Conservation (phyloP, 495 filamentous ascomycete genomes). For the Podospora tetraspora region DNA sequence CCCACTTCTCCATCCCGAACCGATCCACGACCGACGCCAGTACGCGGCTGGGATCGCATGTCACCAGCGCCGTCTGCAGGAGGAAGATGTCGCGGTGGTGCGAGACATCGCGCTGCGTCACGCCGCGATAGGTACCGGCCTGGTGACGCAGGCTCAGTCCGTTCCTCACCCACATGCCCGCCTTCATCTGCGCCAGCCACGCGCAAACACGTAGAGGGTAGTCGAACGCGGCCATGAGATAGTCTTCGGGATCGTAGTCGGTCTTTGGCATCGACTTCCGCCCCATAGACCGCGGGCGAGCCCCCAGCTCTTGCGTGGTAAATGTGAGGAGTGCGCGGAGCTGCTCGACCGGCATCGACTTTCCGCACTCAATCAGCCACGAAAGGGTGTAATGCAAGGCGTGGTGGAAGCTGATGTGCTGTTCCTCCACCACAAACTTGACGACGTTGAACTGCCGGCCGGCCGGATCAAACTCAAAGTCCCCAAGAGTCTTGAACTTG, state of each 20-base stretch:
- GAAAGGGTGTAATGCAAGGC: slow-evolving; percentile 95
- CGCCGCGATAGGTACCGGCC: slow-evolving; percentile 83
- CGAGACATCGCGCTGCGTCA: slow-evolving; percentile 79
- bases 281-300: slow-evolving; percentile 52
- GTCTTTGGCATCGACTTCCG: slow-evolving; percentile 46
- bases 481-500: slow-evolving; percentile 67
- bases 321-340: slow-evolving; percentile 62
- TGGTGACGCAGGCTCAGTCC: slow-evolving; percentile 93
- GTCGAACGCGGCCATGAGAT: slow-evolving; percentile 84
- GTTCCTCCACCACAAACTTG: slow-evolving; percentile 77
- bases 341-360: slow-evolving; percentile 60
- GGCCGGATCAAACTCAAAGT: slow-evolving; percentile 73
- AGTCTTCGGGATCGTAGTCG: slow-evolving; percentile 60
- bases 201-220: slow-evolving; percentile 88
- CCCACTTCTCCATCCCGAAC: slow-evolving; percentile 86
- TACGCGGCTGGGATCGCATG: slow-evolving; percentile 76
- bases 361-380: slow-evolving; percentile 89
- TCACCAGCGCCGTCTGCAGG: slow-evolving; percentile 82
- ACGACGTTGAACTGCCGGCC: slow-evolving; percentile 63
- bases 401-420: slow-evolving; percentile 96
- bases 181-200: slow-evolving; percentile 97
- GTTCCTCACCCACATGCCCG: slow-evolving; percentile 97
- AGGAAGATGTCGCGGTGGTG: slow-evolving; percentile 95
- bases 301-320: slow-evolving; percentile 52
- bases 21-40: slow-evolving; percentile 87